These are phyloP conservation scores for Polygonum maritimum DNA, from an alignment of 148 eudicot species.

Conservation along the genomic window DNA sequence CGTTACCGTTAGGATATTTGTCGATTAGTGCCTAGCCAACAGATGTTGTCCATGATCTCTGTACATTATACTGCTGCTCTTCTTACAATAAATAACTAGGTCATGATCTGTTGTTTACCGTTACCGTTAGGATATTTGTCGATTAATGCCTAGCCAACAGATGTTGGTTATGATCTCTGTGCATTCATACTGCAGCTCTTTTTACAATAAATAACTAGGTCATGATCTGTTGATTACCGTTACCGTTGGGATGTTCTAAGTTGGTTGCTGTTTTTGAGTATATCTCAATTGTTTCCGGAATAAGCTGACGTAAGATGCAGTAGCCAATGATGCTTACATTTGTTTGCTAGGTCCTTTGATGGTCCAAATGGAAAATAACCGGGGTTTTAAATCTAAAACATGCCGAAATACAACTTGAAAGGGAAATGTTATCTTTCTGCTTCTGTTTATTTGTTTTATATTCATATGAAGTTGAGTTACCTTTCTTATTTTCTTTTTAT, in stretches of 20 bases:
- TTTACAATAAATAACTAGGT: neutral
- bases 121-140: too few relatives aligned
- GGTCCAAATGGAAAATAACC: neutral
- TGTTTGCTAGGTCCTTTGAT: neutral
- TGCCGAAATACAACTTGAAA: neutral
- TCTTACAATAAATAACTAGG: too few relatives aligned
- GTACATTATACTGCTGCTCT: too few relatives aligned
- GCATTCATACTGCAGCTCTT: neutral
- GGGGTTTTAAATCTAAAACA: neutral
- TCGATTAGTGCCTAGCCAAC: too few relatives aligned
- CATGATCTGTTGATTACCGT: neutral
- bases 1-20: too few relatives aligned
- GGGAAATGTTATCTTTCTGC: neutral
- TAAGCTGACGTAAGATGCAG: conserved; percentile 6
- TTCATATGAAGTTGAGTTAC: neutral
- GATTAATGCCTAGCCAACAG: too few relatives aligned
- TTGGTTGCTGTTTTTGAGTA: neutral
- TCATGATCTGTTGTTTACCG: too few relatives aligned
- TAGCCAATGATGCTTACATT: neutral
- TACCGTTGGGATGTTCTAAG: neutral
- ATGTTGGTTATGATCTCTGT: too few relatives aligned
- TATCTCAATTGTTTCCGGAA: neutral
- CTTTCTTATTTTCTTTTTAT: neutral
- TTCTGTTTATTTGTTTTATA: neutral
- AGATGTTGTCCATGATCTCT: too few relatives aligned